Conservation (phyloP, 257 asterid species). For the Solanum lycopersicoides region DNA sequence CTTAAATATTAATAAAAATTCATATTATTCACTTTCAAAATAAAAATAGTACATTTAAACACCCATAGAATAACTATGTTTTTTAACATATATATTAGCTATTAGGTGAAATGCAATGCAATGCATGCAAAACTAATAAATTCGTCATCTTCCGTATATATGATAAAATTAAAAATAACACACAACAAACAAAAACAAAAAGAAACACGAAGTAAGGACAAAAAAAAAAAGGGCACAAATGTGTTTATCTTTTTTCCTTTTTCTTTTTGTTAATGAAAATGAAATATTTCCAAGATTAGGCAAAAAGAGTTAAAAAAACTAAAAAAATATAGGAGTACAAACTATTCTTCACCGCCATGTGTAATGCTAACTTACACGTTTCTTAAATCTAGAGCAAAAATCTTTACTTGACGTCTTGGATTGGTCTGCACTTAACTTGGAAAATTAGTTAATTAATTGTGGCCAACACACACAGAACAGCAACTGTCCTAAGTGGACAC, state of each 20-base stretch:
- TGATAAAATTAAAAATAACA: neutral
- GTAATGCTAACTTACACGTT: neutral
- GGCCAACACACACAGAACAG: neutral
- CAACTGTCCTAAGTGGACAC: neutral
- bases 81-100: neutral
- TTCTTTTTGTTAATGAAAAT: neutral
- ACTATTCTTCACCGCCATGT: neutral
- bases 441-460: neutral
- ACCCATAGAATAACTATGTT: too few species aligned
- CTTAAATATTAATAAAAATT: too few species aligned
- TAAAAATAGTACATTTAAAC: too few species aligned
- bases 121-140: neutral
- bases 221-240: neutral
- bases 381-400: neutral
- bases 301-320: neutral
- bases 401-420: neutral
- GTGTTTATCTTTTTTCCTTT: neutral
- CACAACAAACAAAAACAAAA: neutral
- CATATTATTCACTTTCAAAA: too few species aligned
- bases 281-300: neutral
- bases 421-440: neutral
- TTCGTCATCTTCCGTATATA: neutral
- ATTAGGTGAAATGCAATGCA: neutral
- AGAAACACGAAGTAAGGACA: neutral
- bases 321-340: neutral